Evolutionary conservation across 352 stramenopile genomes (phyloP).

Genomic region (Pythium insidiosum): DNA sequence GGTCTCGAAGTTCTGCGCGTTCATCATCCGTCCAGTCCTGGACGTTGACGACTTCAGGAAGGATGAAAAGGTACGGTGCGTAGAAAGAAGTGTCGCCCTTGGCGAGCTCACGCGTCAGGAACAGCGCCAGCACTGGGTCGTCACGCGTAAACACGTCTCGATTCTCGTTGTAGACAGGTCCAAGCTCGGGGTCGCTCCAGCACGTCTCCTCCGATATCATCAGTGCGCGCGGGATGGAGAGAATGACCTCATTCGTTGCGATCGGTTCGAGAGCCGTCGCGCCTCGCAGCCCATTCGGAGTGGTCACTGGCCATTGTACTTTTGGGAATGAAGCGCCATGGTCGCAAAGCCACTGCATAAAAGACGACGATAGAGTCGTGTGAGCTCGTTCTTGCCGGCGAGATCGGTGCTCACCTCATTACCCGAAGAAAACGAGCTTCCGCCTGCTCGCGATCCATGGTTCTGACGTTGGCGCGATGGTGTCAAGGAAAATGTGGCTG

Average conservation of each 20-base stretch:
- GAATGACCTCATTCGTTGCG: constrained; percentile 47
- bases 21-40: constrained; percentile 75
- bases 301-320: constrained; percentile 56
- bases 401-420: too few relatives aligned
- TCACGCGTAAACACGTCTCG: constrained; percentile 63
- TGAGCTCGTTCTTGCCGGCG: too few relatives aligned
- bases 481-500: too few relatives aligned
- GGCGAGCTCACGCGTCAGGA: constrained; percentile 72
- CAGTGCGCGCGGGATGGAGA: constrained; percentile 48
- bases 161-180: constrained; percentile 38
- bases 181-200: constrained; percentile 38
- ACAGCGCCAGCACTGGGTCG: constrained; percentile 79
- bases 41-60: constrained; percentile 73
- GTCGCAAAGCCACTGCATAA: constrained; percentile 57
- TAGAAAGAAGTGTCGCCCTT: constrained; percentile 70
- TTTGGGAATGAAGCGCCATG: constrained; percentile 74
- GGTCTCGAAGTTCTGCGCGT: constrained; percentile 63
- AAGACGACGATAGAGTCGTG: too few relatives aligned
- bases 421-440: too few relatives aligned
- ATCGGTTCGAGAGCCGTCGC: constrained; percentile 44
- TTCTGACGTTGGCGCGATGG: too few relatives aligned
- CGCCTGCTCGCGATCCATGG: too few relatives aligned
- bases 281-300: constrained; percentile 48
- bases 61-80: constrained; percentile 78
- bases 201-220: constrained; percentile 73